Base-by-base conservation (phyloP, 2,329 filamentous ascomycete species). In the Talaromyces albobiverticillius region DNA sequence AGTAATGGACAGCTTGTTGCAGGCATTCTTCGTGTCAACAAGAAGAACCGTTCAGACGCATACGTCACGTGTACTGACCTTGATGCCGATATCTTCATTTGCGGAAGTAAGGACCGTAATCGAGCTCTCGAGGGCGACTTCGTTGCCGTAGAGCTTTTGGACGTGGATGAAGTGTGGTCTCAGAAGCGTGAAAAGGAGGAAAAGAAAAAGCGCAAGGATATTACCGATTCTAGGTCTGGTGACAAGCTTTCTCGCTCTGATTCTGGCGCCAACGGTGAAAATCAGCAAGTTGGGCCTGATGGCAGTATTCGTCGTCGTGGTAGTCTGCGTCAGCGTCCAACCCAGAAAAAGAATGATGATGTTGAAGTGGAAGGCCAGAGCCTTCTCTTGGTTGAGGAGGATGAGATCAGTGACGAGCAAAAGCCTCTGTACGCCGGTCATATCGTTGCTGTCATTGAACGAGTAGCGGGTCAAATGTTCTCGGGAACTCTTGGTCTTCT, bases 121-220 rank as follows among this genome's bases (percentile, higher is more conserved):
- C 89, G 94, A 73, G 94, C 94, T 53, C 82, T 99, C 32, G 94
- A 99, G 71, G 94, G 94, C 56, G 94, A 99, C 70, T 82, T 96
- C 53, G 94, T 99, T 55, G 94, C 94, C 29, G 85, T 99, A 51
- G 94, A 99, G 75, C 85, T 99, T 45, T 85, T 99, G 49, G 93
- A 99, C 67, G 94, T 99, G 7, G 94, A 97, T 69, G 94, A 99
- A 69, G 94, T 99, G 2, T 99, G 94, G 94, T 85, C 88, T 22
- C 94, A 99, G 79, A 99, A 99, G 81, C 90, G 91, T 54, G 94
- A 99, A 73, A 99, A 99, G 73, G 94, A 99, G 76, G 94, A 99
- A 73, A 99, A 99, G 83, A 99, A 99, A 84, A 99, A 97, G 79
- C 89, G 94, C 72, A 99, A 99, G 80, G 94, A 99, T 67, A 95